Evolutionary conservation across 116 monocot genomes (phyloP), one percentile per base, ranked within the genome.

Genomic region (Trichopus zeylanicus): DNA sequence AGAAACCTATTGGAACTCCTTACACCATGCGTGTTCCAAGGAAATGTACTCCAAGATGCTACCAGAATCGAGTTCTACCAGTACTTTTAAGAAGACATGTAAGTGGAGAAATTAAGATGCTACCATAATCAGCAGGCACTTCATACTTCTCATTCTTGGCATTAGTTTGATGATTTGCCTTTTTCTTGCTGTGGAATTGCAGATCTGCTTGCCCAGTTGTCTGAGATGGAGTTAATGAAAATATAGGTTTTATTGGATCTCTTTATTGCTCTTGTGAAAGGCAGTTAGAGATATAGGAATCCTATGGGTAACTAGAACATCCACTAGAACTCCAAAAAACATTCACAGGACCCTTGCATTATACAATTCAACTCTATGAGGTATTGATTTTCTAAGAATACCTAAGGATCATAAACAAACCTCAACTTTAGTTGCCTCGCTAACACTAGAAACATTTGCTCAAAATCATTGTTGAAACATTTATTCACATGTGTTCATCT

Each of bases 1-100:
- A 75, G 31, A 88, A 80, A 57, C 49, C 59, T 29, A 37, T 75
- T 55, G 64, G 62, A 37, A 63, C 35, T 69, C 81, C 89, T 56
- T 84, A 81, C 59, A 77, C 55, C 15, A 89, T 89, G 81, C 80
- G 89, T 31, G 83, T 89, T 23, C 84, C 89, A 48, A 80, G 80
- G 68, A 89, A 89, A 53, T 89, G 83, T 53, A 77, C 73, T 58
- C 78, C 84, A 52, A 83, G 18, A 63, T 89, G 89, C 75, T 89
- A 89, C 62, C 66, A 75, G 34, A 89, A 56, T n/a, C 62, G 73
- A 26, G 81, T 89, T 19, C 78, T 89, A 60, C 89, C 84, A 60
- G 89, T 70, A 35, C 72, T 89, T 49, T 32, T 78, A 57, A 84
- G 78, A 63, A 89, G 78, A 31, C 77, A 72, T 75, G 89, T 81